phyloP scores from a whole-genome alignment of 2,329 filamentous ascomycete genomes.

The Hypoxylon sp. region DNA sequence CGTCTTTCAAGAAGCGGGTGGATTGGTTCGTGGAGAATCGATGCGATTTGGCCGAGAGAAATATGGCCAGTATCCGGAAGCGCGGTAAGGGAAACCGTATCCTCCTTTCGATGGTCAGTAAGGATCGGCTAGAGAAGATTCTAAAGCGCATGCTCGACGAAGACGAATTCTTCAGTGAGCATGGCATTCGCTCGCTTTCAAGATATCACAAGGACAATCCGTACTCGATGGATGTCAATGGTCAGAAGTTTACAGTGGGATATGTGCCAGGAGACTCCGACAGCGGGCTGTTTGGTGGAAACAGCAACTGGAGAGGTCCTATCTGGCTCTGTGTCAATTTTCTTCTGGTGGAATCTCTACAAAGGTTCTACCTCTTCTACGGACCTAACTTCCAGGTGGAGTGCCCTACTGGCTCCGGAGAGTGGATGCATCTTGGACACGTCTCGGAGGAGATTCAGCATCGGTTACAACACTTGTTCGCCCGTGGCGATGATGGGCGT shows the following conservation, averaged over 20 bases:
- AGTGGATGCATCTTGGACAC: conserved; percentile 95
- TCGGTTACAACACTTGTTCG: conserved; percentile 91
- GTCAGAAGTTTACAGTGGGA: conserved; percentile 86
- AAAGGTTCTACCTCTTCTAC: conserved; percentile 97
- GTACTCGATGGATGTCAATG: conserved; percentile 95
- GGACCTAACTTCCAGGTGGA: conserved; percentile 90
- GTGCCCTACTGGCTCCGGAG: conserved; percentile 92
- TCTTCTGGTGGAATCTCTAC: conserved; percentile 91
- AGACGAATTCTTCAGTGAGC: conserved; percentile 89
- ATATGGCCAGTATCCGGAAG: conserved; percentile 93
- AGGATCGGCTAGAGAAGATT: conserved; percentile 91
- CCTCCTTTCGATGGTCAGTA: conserved; percentile 90
- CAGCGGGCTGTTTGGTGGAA: conserved; percentile 93
- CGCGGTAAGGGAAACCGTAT: conserved; percentile 92
- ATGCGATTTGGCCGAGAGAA: conserved; percentile 88
- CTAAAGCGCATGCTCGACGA: conserved; percentile 93
- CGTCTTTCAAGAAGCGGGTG: conserved; percentile 91
- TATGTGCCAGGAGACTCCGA: conserved; percentile 98
- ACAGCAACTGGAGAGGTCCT: conserved; percentile 97
- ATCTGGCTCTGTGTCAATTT: conserved; percentile 99
- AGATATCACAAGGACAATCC: conserved; percentile 92
- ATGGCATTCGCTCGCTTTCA: conserved; percentile 92
- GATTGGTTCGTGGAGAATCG: conserved; percentile 95
- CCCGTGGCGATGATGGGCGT: conserved; percentile 84
- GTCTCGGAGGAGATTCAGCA: conserved; percentile 97